Conservation (phyloP, 371 early-diverging fungal species). For the Sanchytrium tribonematis region DNA sequence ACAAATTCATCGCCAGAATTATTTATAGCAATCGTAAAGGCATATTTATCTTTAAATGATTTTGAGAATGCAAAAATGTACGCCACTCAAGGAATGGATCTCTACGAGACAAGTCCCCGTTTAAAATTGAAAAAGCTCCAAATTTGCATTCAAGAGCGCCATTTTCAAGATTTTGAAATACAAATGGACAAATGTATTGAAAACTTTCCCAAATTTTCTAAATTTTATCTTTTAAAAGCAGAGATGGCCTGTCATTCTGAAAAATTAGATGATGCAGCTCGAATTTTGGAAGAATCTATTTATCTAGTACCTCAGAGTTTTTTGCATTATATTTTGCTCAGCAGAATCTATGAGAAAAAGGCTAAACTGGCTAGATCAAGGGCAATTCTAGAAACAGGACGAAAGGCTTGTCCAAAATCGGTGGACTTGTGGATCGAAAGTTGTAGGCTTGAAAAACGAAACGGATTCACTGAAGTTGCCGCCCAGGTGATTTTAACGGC, state of each 20-base stretch:
- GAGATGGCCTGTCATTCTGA: slow-evolving; percentile 69
- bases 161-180: too few relatives aligned
- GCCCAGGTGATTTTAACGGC: slow-evolving; percentile 42
- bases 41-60: too few relatives aligned
- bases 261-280: slow-evolving; percentile 56
- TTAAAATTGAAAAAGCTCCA: too few relatives aligned
- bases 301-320: slow-evolving; percentile 33
- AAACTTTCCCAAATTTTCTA: slow-evolving; percentile 39
- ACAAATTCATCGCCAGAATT: background rate
- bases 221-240: slow-evolving; percentile 84
- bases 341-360: slow-evolving; percentile 43
- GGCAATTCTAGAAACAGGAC: slow-evolving; percentile 53
- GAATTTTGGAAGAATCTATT: slow-evolving; percentile 48
- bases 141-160: too few relatives aligned
- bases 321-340: slow-evolving; percentile 38
- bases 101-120: too few relatives aligned
- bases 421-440: slow-evolving; percentile 65
- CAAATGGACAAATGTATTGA: slow-evolving; percentile 48
- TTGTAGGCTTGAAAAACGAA: slow-evolving; percentile 44
- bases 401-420: slow-evolving; percentile 47
- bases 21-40: background rate
- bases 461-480: slow-evolving; percentile 36
- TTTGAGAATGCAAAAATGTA: too few relatives aligned
- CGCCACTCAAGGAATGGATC: too few relatives aligned
- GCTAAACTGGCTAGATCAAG: slow-evolving; percentile 47